Base-by-base conservation (phyloP, 1,284 basidiomycete species). In the Ganoderma meredithae region DNA sequence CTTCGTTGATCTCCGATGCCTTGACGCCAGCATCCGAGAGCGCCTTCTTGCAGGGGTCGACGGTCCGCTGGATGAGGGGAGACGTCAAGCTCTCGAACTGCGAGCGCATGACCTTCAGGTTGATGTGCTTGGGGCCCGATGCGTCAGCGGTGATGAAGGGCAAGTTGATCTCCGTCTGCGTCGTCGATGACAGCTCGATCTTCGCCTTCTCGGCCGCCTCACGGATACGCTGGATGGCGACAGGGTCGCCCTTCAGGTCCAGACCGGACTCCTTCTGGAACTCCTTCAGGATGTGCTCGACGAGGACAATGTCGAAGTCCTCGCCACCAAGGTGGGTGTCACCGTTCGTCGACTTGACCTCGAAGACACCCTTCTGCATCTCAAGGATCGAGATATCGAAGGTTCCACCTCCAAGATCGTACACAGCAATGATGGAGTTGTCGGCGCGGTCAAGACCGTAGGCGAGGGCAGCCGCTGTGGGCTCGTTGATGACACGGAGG, bases 131-230 rank as follows among this genome's bases (percentile, higher is more conserved):
- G 69, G 97, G 95, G 27, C 97, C 97, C 10, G 91, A 89, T 5
- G 95, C 94, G 77, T 97, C 95, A 36, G 96, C 96, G 67, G 96
- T 97, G 82, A 99, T 98, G 89, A 98, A 99, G 3, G 97, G 97
- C 75, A 99, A 82, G 82, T 97, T 97, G 84, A 98, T 90, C 81
- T 99, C 97, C 64, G 97, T 99, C 81, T 97, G 93, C 0, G 93
- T 85, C 7, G 96, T 95, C 33, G 95, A 96, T 49, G 96, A 98
- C 27, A 99, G 86, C 81, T 99, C 97, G 69, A 98, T 98, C 90
- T 99, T 99, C 74, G 97, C 97, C 87, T 99, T 98, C 87, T 99
- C 97, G 36, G 97, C 96, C 36, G 97, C 97, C 82, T 99, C 97
- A 79, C 97, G 95, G 75, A 99, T 95, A 84, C 97, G 96, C 83